Evolutionary conservation across 805 yeast species (phyloP).

Genomic region (Kregervanrija pseudodelftensis): DNA sequence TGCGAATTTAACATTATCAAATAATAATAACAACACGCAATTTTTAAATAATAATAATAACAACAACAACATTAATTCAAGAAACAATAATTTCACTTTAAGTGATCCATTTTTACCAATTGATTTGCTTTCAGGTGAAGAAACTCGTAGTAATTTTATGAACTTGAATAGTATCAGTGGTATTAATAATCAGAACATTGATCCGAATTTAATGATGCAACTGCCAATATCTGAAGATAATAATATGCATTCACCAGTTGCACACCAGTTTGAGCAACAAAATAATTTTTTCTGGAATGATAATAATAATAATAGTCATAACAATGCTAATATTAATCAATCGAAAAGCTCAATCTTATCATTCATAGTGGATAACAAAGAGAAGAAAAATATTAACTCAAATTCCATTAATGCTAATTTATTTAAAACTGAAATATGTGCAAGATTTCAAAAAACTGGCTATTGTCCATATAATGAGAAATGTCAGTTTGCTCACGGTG

Average conservation of each 20-base stretch:
- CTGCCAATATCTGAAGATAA: no score
- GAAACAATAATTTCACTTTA: neutral
- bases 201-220: no score
- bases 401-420: slow-evolving; percentile 18
- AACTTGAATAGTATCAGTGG: no score
- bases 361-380: no score
- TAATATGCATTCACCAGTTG: no score
- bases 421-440: slow-evolving; percentile 88
- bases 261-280: no score
- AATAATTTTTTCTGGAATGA: neutral
- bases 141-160: slow-evolving; percentile 21
- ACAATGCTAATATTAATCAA: neutral
- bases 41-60: no score
- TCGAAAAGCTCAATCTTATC: no score
- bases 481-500: slow-evolving; percentile 94
- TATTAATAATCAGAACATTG: no score
- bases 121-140: slow-evolving; percentile 25
- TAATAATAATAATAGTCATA: slow-evolving; percentile 1
- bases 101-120: slow-evolving; percentile 6
- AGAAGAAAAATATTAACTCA: neutral
- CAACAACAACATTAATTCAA: no score
- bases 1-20: no score
- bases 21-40: no score
- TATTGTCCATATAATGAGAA: slow-evolving; percentile 82
- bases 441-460: slow-evolving; percentile 63